Evolutionary conservation across 352 stramenopile genomes (phyloP).

Genomic region (Globisporangium apiculatum): DNA sequence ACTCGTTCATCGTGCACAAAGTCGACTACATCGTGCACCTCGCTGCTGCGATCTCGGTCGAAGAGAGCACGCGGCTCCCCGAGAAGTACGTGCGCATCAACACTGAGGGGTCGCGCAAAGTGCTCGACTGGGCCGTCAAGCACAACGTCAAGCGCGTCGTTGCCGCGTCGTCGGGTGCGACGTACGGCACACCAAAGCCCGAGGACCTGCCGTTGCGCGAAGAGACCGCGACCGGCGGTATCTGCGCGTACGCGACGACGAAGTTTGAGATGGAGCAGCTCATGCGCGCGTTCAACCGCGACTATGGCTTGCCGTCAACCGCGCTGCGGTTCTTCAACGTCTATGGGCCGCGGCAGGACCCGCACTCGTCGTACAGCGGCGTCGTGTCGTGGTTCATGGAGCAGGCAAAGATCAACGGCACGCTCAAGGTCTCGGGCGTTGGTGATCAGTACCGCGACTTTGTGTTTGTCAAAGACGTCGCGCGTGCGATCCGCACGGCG

Average conservation of each 20-base stretch:
- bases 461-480: slow-evolving; percentile 83
- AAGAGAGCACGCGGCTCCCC: slow-evolving; percentile 76
- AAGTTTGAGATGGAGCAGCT: slow-evolving; percentile 84
- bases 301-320: slow-evolving; percentile 66
- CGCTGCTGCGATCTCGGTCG: slow-evolving; percentile 76
- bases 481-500: slow-evolving; percentile 67
- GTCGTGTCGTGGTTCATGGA: slow-evolving; percentile 87
- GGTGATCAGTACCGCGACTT: slow-evolving; percentile 82
- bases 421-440: slow-evolving; percentile 69
- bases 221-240: slow-evolving; percentile 64
- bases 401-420: slow-evolving; percentile 77
- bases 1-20: slow-evolving; percentile 75
- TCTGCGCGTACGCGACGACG: slow-evolving; percentile 75
- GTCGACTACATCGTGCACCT: slow-evolving; percentile 83
- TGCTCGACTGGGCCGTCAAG: slow-evolving; percentile 70
- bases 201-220: slow-evolving; percentile 70
- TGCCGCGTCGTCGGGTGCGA: slow-evolving; percentile 68
- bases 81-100: slow-evolving; percentile 87
- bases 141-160: slow-evolving; percentile 76
- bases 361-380: slow-evolving; percentile 77
- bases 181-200: slow-evolving; percentile 54
- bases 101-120: slow-evolving; percentile 72
- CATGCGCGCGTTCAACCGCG: slow-evolving; percentile 62
- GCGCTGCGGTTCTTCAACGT: slow-evolving; percentile 85
- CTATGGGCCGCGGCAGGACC: slow-evolving; percentile 75